Base-by-base conservation (phyloP, 331 rosid genomes). In the Spiraea crenata region DNA sequence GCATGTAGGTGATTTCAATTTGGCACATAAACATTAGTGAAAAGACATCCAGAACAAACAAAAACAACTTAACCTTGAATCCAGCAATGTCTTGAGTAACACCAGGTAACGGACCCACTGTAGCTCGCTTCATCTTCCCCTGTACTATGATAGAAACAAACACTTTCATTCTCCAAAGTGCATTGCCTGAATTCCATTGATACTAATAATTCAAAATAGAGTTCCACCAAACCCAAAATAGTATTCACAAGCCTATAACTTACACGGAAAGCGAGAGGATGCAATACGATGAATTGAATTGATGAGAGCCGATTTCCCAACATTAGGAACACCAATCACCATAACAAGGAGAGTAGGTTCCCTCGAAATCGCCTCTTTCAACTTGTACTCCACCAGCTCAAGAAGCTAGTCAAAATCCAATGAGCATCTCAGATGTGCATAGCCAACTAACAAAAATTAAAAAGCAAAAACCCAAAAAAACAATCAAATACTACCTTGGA, bases 31-130 rank as follows among this genome's bases (percentile, higher is more conserved):
- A 6, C 17, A 35, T 5, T 35, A 71, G 20, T 20, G 41, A 37
- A 64, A 1, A 7, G 6, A 17, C 19, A 12, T 19, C 14, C 39
- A 60, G 3, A 65, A 20, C 16, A 57, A 65, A 20, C 16, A 57
- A 65, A 20, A 63, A 48, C 6, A 40, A 80, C 37, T 8, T 61
- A 31, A 92, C 97, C 97, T 92, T 90, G 70, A 63, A 92, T 67
- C 98, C 97, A 31, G 97, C 91, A 81, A 92, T 92, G 70, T 88
- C 98, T 81, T 90, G 98, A 69, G 98, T 92, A 76, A 92, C 97
- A 75, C 98, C 96, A 38, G 98, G 98, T 75, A 90, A 69, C 3
- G 97, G 98, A 65, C 98, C 98, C 56, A 92, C 98, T 38, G 80
- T 63, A 61, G 98, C 97, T 62, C 96, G 89, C 96, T 92, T 92